Base-by-base conservation (phyloP, 1,284 basidiomycete genomes). In the Meira miltonrushii region DNA sequence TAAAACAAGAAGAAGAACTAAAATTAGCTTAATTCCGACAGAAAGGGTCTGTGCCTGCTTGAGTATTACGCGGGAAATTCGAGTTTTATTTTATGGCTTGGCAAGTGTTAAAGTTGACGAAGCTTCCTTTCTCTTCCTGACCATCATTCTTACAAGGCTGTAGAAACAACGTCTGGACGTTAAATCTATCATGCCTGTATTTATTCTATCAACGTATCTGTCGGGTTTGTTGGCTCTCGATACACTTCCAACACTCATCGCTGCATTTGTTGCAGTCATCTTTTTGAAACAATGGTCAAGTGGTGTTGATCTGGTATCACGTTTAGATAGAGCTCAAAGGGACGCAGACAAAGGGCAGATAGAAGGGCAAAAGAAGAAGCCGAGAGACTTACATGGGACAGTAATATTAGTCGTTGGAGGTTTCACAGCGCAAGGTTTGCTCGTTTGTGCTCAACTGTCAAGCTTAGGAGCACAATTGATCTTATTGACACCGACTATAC, bases 311-410 rank as follows among this genome's bases (percentile, higher is more conserved):
- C 50, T 58, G 7, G 12, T 58, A 17, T 47, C 51, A 7, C 56
- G 47, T 11, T 44, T 58, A 19, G 50, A 53, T 39, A 40, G 37
- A 21, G 50, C 50, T 38, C 17, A 53, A 25, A 41, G n/a, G 11
- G 23, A 28, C 2, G 46, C 8, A n/a, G 46, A 48, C 5, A 48
- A 48, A 48, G 46, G 46, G 2, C 17, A 44, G 19, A 57, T 37
- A 15, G 48, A 21, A 38, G 44, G 15, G 19, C 21, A 54, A 13
- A 56, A 49, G 12, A 53, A 28, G 15, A 38, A 33, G 12, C 49
- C 52, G 15, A 58, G 56, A 39, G 56, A 58, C 25, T 19, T 58
- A 19, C 56, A 58, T 19, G 56, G 56, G 4, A 41, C 28, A 9
- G 40, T 51, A 9, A 38, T 55, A 12, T 48, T 58, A 38, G 56